Conservation (phyloP, 257 asterid species). For the Ligustrum vulgare region DNA sequence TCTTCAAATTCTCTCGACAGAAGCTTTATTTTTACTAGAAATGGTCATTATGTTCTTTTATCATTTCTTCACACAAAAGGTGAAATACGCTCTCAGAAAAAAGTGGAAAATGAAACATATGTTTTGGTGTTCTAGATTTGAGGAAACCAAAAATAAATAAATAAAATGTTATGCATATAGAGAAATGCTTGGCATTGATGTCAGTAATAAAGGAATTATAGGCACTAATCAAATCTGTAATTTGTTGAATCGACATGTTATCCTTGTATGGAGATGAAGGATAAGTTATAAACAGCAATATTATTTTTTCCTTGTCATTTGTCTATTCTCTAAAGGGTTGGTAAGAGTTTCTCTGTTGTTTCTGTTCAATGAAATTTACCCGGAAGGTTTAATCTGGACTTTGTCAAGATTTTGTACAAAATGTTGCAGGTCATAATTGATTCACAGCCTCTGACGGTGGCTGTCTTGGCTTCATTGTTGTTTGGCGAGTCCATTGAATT, state of each 20-base stretch:
- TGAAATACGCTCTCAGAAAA: not conserved
- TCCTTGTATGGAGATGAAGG: slow-evolving; percentile 8
- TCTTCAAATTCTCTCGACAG: slow-evolving; percentile 25
- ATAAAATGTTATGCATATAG: not conserved
- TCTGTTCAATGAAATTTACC: slow-evolving; percentile 8
- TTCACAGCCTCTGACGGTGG: slow-evolving; percentile 96
- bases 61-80: not conserved
- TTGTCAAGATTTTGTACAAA: slow-evolving; percentile 27
- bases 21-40: not conserved
- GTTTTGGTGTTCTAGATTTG: not conserved
- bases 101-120: not conserved
- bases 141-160: not conserved
- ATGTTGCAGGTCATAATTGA: slow-evolving; percentile 85
- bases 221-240: not conserved
- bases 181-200: not conserved
- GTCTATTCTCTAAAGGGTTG: not conserved
- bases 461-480: slow-evolving; percentile 78
- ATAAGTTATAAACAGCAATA: slow-evolving; percentile 1
- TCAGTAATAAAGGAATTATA: not conserved
- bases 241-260: not conserved
- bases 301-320: not conserved
- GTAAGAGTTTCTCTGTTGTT: slow-evolving; percentile 2
- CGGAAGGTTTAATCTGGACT: not conserved
- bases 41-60: not conserved
- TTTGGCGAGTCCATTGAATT: slow-evolving; percentile 86